Conservation (phyloP, 345 rosid genomes). For the Brassica napus region Da-Ae NC_063436.1:11096001-11096500, state of each 20-base stretch:
- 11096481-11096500: neutral
- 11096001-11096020: conserved; percentile 53
- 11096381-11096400: neutral
- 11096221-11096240: conserved; percentile 57
- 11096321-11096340: neutral
- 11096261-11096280: conserved; percentile 12
- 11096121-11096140: conserved; percentile 59
- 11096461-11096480: neutral
- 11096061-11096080: conserved; percentile 81
- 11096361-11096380: neutral
- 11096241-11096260: neutral
- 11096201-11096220: conserved; percentile 83
- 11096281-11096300: neutral
- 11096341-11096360: conserved; percentile 23
- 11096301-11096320: conserved; percentile 20
- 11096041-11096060: conserved; percentile 91
- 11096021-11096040: conserved; percentile 92
- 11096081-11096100: conserved; percentile 81
- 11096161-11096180: conserved; percentile 59
- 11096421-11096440: conserved; percentile 80
- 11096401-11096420: conserved; percentile 1
- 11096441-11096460: conserved; percentile 64
- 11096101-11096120: conserved; percentile 73
- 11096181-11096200: conserved; percentile 67
- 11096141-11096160: conserved; percentile 56